phyloP scores from a whole-genome alignment of 2,329 filamentous ascomycete species.

The Coniella lustricola region DNA sequence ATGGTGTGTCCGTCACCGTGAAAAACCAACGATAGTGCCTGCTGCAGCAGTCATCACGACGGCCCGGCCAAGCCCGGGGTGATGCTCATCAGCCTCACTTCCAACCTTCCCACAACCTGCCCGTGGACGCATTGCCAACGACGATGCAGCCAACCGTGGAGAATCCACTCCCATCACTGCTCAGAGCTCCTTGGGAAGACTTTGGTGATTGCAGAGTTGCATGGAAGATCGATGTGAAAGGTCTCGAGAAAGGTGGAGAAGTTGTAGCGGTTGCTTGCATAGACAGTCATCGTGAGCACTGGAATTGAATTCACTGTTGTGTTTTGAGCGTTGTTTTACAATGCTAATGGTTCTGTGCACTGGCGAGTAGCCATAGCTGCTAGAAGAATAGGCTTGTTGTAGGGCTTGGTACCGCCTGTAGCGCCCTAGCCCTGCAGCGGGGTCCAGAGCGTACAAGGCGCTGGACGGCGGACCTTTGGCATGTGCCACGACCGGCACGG shows the following conservation, averaged over 20 bases:
- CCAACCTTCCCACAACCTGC: not conserved
- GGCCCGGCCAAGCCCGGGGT: not conserved
- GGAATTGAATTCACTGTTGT: too few species aligned
- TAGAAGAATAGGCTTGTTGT: not conserved
- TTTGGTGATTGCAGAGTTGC: not conserved
- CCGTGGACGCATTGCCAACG: too few species aligned
- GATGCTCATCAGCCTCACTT: not conserved
- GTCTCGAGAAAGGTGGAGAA: not conserved
- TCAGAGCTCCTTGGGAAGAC: too few species aligned
- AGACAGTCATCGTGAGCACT: too few species aligned
- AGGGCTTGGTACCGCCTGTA: not conserved
- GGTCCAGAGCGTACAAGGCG: too few species aligned
- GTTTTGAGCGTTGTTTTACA: not conserved
- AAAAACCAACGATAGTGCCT: not conserved
- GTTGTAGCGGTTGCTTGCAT: not conserved
- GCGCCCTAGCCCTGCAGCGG: too few species aligned
- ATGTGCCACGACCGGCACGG: too few species aligned
- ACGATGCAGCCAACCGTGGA: too few species aligned
- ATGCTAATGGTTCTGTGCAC: too few species aligned
- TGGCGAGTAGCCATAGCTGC: too few species aligned
- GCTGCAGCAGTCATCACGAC: slow-evolving; percentile 4
- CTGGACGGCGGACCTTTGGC: too few species aligned
- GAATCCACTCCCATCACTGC: too few species aligned
- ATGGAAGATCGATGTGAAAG: not conserved
- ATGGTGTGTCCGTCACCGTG: not conserved